Conservation (phyloP, 148 eudicot species). For the Rhododendron ovatum region DNA sequence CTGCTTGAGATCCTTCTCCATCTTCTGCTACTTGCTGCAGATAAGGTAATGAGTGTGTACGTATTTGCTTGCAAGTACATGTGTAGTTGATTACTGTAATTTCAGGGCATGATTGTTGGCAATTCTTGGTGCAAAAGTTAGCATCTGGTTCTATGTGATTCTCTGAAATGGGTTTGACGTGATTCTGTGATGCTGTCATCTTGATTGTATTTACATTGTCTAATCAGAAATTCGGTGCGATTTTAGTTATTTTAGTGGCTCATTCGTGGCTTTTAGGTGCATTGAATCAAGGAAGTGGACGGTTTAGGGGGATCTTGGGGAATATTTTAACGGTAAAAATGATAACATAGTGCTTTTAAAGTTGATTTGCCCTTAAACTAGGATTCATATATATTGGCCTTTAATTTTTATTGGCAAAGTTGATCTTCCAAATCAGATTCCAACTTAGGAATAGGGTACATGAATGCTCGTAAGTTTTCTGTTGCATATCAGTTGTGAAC, state of each 20-base stretch:
- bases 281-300: neutral
- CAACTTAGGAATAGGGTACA: neutral
- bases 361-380: neutral
- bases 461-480: neutral
- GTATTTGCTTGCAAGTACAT: neutral
- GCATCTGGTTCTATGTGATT: neutral
- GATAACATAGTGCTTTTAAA: neutral
- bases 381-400: neutral
- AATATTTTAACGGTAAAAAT: neutral
- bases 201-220: neutral
- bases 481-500: neutral
- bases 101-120: neutral
- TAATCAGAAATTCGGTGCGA: neutral
- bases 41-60: constrained; percentile 43
- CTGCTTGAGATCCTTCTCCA: constrained; percentile 82
- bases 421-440: neutral
- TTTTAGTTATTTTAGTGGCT: neutral
- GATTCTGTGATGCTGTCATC: neutral
- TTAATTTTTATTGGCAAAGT: neutral
- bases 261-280: neutral
- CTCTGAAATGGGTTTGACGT: neutral
- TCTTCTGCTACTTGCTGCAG: constrained; percentile 75
- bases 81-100: neutral
- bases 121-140: neutral
- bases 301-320: neutral